Evolutionary conservation across 306 rosid species (phyloP), one percentile per base, ranked within the genome.

Genomic region (Cyamopsis tetragonoloba): DNA sequence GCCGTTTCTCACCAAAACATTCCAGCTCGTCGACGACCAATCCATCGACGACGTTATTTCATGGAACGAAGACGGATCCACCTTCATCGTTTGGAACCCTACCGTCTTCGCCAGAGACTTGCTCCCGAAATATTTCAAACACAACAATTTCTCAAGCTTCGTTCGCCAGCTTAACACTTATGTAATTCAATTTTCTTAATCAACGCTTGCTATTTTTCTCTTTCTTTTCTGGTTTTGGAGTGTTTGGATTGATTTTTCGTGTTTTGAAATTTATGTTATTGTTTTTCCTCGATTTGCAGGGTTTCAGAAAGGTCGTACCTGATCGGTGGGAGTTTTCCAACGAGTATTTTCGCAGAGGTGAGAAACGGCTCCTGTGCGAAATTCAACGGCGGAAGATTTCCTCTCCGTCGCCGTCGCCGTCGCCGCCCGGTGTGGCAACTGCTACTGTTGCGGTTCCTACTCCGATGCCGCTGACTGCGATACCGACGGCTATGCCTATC

Each of bases 121-220:
- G 81, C 90, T 91, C 1, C 98, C 98, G 0, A 87, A 88, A 62
- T 82, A 74, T 74, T 91, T 91, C 73, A 91, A 91, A 79, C 98
- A 91, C 73, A 88, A 91, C 62, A 95, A 95, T 75, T 95, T 95
- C 85, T 88, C 97, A 0, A 90, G 97, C 85, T 90, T 95, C 44
- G 97, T 91, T 65, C 87, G 99, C 22, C 99, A 88, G 58, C 96
- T 93, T 66, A 93, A 93, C 70, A 93, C 99, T 60, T 93, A 93
- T 47, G 99, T 93, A 84, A 58, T 34, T 77, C 5, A 48, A 23
- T 28, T 44, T n/a, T 22, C 37, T 0, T 2, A 5, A 20, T 9
- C 1, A 11, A 6, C 59, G 11, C 0, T 11, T 2, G 1, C 13
- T 20, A 0, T 37, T 49, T 35, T 7, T 5, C 5, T 0, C 0